Base-by-base conservation (phyloP, 768 basidiomycete genomes). In the Suillus americanus region DNA sequence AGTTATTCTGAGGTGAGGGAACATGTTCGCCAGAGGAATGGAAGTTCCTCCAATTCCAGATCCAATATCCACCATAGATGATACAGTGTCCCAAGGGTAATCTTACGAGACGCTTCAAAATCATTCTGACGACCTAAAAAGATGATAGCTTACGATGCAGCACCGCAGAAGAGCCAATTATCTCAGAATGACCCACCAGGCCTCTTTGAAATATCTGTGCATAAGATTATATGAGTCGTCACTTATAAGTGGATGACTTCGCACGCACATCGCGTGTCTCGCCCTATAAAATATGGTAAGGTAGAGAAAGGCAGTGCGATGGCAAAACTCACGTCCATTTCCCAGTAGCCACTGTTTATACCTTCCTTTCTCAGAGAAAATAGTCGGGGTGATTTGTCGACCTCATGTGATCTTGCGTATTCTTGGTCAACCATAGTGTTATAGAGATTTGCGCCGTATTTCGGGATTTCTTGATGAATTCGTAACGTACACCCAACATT, bases 1-100 rank as follows among this genome's bases (percentile, higher is more conserved):
- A 3, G 55, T 51, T 41, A 77, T 69, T 43, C 69, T 72, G 35
- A 76, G 46, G 28, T 74, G 70, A 3, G 74, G 73, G 55, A 67
- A 68, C 50, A 61, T 66, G 55, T 67, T 75, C 5, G 70, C 57
- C 60, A 76, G 69, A 23, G 68, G 69, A 0, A 71, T 37, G 60
- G 76, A 73, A 18, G 75, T 61, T 3, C 68, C 68, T 7, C 75
- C 75, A 13, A 73, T 37, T 30, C 76, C 69, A 12, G 76, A 69
- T 3, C 75, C 75, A 30, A 76, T 67, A 60, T 76, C 75, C 7
- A 73, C 72, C 37, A 78, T 63, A 8, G 70, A 69, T 43, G 68
- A 65, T 30, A 70, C 65, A 60, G 65, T 67, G 64, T 68, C 51
- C 77, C 74, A 67, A 30, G 73, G 69, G 20, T 46, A 46, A n/a